Evolutionary conservation across 768 basidiomycete genomes (phyloP).

Genomic region (Lactifluus piperatus): DNA sequence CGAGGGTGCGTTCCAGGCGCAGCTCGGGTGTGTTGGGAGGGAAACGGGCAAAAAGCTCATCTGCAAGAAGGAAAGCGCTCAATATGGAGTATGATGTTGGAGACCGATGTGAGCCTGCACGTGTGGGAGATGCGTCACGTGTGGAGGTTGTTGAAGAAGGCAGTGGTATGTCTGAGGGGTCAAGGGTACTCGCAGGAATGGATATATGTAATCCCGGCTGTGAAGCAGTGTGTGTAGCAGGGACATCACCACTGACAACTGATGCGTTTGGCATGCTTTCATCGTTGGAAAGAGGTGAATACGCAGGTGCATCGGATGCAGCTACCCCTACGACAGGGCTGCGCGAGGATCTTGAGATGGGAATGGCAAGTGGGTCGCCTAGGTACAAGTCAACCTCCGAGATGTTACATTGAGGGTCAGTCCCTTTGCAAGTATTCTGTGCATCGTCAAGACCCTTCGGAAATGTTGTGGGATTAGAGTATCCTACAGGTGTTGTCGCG

Average conservation of each 20-base stretch:
- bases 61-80: slow-evolving; percentile 46
- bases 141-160: slow-evolving; percentile 11
- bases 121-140: slow-evolving; percentile 16
- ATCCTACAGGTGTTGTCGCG: neutral
- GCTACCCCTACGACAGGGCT: neutral
- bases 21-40: slow-evolving; percentile 55
- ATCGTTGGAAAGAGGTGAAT: neutral
- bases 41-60: slow-evolving; percentile 46
- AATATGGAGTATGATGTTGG: slow-evolving; percentile 29
- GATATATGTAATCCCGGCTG: neutral
- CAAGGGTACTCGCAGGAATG: neutral
- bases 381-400: neutral
- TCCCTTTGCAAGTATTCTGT: neutral
- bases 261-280: neutral
- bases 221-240: neutral
- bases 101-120: slow-evolving; percentile 16
- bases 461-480: neutral
- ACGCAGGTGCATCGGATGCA: neutral
- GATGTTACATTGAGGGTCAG: neutral
- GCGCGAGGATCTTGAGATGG: neutral
- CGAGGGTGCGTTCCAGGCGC: slow-evolving; percentile 52
- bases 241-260: neutral
- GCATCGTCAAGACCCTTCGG: neutral
- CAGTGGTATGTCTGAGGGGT: slow-evolving; percentile 11
- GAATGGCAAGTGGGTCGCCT: neutral